Evolutionary conservation across 306 rosid species (phyloP).

Genomic region (Abrus precatorius): DNA sequence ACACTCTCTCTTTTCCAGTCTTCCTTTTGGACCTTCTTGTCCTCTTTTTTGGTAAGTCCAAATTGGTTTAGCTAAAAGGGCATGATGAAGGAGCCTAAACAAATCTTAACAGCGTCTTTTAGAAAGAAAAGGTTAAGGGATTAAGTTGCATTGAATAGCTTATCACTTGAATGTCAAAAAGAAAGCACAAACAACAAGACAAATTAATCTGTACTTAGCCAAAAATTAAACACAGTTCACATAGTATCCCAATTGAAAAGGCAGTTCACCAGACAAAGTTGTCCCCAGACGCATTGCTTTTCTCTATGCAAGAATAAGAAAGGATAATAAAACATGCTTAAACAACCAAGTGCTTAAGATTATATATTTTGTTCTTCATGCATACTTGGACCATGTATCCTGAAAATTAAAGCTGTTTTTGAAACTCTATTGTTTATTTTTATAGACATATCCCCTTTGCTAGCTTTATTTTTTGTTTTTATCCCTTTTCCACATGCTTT

Average conservation of each 20-base stretch:
- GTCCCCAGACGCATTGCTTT: constrained; percentile 62
- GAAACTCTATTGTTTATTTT: constrained; percentile 44
- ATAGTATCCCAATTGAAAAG: constrained; percentile 67
- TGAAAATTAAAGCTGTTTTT: constrained; percentile 48
- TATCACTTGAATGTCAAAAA: constrained; percentile 53
- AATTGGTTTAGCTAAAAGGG: constrained; percentile 57
- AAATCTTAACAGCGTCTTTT: constrained; percentile 58
- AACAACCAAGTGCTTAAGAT: constrained; percentile 33
- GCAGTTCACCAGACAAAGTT: constrained; percentile 57
- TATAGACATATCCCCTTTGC: constrained; percentile 44
- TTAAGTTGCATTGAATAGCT: constrained; percentile 54
- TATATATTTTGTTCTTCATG: constrained; percentile 28
- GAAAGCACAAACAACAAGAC: constrained; percentile 82
- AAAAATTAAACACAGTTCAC: constrained; percentile 53
- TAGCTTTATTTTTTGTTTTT: constrained; percentile 53
- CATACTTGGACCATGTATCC: constrained; percentile 36
- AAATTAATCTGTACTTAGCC: constrained; percentile 65
- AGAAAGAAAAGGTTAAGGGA: constrained; percentile 49
- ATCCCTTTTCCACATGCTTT: constrained; percentile 45
- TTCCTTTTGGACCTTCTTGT: constrained; percentile 79
- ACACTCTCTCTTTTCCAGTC: constrained; percentile 64
- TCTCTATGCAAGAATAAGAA: constrained; percentile 48
- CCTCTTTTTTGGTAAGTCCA: constrained; percentile 65
- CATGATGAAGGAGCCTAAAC: constrained; percentile 68
- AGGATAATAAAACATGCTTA: constrained; percentile 55